These are phyloP conservation scores for Botrytis sinoallii DNA, from an alignment of 2,329 filamentous ascomycete genomes.

Conservation along the genomic window DNA sequence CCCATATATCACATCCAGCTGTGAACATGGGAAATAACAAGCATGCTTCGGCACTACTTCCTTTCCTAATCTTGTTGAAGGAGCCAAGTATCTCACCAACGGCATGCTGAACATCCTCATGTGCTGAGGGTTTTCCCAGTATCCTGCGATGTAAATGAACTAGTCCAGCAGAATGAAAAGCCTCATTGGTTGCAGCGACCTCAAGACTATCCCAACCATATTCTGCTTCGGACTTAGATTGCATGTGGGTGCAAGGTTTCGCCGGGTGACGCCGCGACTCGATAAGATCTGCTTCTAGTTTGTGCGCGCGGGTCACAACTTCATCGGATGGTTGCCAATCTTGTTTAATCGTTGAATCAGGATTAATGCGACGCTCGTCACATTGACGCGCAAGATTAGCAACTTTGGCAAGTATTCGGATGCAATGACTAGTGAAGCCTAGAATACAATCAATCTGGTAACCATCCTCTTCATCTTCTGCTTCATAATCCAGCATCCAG, in stretches of 20 bases:
- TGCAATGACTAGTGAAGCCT: slow-evolving; percentile 71
- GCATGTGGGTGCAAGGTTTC: slow-evolving; percentile 43
- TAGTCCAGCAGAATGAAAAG: slow-evolving; percentile 76
- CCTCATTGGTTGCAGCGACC: slow-evolving; percentile 69
- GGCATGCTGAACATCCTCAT: slow-evolving; percentile 59
- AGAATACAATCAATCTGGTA: slow-evolving; percentile 77
- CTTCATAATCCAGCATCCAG: slow-evolving; percentile 45
- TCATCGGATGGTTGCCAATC: slow-evolving; percentile 58
- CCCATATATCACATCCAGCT: slow-evolving; percentile 70
- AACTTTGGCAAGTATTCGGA: slow-evolving; percentile 68
- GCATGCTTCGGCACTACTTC: slow-evolving; percentile 71
- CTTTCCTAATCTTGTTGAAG: slow-evolving; percentile 59
- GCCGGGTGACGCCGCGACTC: slow-evolving; percentile 48
- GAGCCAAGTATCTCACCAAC: slow-evolving; percentile 62
- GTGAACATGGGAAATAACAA: slow-evolving; percentile 80
- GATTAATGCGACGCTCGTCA: slow-evolving; percentile 61
- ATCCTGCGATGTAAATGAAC: slow-evolving; percentile 74
- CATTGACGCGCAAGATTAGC: slow-evolving; percentile 68
- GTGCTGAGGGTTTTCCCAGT: slow-evolving; percentile 55
- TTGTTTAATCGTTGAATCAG: slow-evolving; percentile 47
- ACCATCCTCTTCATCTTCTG: slow-evolving; percentile 54
- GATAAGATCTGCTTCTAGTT: slow-evolving; percentile 59
- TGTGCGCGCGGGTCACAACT: slow-evolving; percentile 54
- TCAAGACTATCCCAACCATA: slow-evolving; percentile 59
- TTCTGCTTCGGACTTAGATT: slow-evolving; percentile 47